These are phyloP conservation scores for Chrysanthemum seticuspe DNA, from an alignment of 129 eudicot genomes.

Conservation along the genomic window DNA sequence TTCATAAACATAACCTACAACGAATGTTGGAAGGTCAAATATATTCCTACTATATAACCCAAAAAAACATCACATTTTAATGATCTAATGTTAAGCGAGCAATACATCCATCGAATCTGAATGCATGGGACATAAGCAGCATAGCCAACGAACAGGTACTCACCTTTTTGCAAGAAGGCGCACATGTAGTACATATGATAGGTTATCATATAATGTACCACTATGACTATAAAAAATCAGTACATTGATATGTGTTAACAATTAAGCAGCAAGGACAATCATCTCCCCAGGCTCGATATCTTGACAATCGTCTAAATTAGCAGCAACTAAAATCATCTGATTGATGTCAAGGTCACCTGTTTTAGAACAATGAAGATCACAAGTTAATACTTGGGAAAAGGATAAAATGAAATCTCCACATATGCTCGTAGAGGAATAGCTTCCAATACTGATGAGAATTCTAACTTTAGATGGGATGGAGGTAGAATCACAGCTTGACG, in stretches of 20 bases:
- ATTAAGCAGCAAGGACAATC: neutral
- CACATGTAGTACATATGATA: too few species aligned
- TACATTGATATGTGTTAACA: neutral
- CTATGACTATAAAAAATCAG: neutral
- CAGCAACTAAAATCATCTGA: constrained; percentile 86
- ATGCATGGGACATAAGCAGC: constrained; percentile 56
- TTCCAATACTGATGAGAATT: constrained; percentile 78
- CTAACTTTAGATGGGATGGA: constrained; percentile 73
- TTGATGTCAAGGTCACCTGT: constrained; percentile 68
- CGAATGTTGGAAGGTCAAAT: too few species aligned
- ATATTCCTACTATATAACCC: too few species aligned
- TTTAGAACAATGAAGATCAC: constrained; percentile 43
- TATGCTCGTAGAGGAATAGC: constrained; percentile 93
- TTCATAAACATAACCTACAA: too few species aligned
- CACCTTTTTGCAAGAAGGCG: too few species aligned
- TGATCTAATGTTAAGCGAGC: too few species aligned
- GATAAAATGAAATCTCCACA: constrained; percentile 28
- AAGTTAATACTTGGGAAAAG: constrained; percentile 30
- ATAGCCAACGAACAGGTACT: too few species aligned
- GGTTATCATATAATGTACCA: neutral
- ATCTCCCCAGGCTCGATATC: constrained; percentile 49
- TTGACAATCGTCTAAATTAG: constrained; percentile 77
- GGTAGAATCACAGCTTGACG: constrained; percentile 71
- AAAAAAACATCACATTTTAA: too few species aligned
- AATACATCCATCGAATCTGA: neutral